Evolutionary conservation across 2,329 filamentous ascomycete species (phyloP).

Genomic region (Aspergillus terreus): DNA sequence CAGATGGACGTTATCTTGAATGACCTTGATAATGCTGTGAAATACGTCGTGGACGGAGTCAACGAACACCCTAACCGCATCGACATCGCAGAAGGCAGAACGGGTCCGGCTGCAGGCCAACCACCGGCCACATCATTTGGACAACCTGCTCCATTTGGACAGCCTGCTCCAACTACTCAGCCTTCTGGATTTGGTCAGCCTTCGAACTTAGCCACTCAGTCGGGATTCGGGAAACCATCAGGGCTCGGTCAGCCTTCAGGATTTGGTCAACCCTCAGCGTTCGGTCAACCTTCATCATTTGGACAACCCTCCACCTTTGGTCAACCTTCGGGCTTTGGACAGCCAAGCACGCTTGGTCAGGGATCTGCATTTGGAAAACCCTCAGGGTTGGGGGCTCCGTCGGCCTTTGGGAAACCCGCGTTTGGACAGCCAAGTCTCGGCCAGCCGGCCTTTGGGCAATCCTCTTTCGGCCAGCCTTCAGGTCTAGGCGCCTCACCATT

Average conservation of each 20-base stretch:
- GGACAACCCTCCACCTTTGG: conserved; percentile 18
- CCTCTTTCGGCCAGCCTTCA: conserved; percentile 24
- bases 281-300: conserved; percentile 27
- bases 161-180: conserved; percentile 28
- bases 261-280: conserved; percentile 22
- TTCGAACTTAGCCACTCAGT: conserved; percentile 20
- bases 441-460: conserved; percentile 6
- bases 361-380: conserved; percentile 41
- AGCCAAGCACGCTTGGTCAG: conserved; percentile 22
- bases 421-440: conserved; percentile 44
- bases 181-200: conserved; percentile 18
- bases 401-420: conserved; percentile 35
- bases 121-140: conserved; percentile 21
- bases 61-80: conserved; percentile 72
- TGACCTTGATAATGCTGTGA: conserved; percentile 68
- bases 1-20: conserved; percentile 69
- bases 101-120: conserved; percentile 14
- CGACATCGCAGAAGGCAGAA: conserved; percentile 46
- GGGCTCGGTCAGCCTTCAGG: conserved; percentile 20
- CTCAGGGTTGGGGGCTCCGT: conserved; percentile 21
- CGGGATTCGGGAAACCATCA: conserved; percentile 19
- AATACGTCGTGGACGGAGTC: conserved; percentile 63
- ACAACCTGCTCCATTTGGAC: conserved; percentile 38
- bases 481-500: conserved; percentile 26
- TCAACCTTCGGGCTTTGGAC: conserved; percentile 23